Base-by-base conservation (phyloP, 2,329 filamentous ascomycete genomes). In the Colletotrichum cuscutae region DNA sequence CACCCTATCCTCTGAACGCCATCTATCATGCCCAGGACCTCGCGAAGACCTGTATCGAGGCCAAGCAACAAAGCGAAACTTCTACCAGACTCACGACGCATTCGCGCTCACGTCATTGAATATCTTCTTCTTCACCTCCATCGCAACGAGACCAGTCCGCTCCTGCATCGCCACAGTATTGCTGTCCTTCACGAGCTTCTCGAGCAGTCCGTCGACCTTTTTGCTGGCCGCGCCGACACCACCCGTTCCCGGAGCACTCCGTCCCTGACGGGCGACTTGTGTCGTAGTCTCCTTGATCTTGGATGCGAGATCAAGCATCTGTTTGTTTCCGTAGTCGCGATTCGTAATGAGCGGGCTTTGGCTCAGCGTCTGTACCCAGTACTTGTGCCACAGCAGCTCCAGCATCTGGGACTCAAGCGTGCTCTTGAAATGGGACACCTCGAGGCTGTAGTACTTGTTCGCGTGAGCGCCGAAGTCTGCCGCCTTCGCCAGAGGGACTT, bases 381-480 rank as follows among this genome's bases (percentile, higher is more conserved):
- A 99, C 83, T 98, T 98, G 86, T 98, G 98, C 97, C 97, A 98
- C 35, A 99, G 87, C 64, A 95, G 89, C 79, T 97, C 94, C 5
- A 99, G 87, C 28, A 99, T 88, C 77, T 95, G 93, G 2, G 92
- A 89, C 83, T 99, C 97, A 32, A 99, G 91, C 0, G 93, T 93
- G 75, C 94, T 97, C 85, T 98, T 98, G 89, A 95, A 99, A 83
- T 97, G 95, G 37, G 95, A 95, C 15, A 98, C 94, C 74, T 97
- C 94, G 6, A 99, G 89, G 15, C 93, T 89, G 83, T 99, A 99
- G 86, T 99, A 99, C 68, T 93, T 91, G 81, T 90, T 94, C 15
- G 94, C 92, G 81, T 99, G 96, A 0, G 95, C 95, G 74, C 97
- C 97, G 80, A 98, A 99, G 81, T 99, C 97, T 78, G 97, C 94